Conservation (phyloP, 129 eudicot species). For the Tagetes patula region DNA sequence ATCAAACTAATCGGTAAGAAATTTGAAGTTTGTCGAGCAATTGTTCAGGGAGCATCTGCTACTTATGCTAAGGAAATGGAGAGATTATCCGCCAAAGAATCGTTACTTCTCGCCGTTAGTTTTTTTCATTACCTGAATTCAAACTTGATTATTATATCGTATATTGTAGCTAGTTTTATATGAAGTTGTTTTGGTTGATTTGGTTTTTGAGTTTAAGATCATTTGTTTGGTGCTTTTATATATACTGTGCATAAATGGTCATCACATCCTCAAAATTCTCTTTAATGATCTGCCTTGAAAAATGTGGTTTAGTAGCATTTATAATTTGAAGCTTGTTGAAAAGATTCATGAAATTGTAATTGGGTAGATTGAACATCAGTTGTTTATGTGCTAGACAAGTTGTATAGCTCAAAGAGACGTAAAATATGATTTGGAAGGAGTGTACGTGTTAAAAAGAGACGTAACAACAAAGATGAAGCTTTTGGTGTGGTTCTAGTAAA, state of each 20-base stretch:
- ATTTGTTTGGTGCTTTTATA: slow-evolving; percentile 8
- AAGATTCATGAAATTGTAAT: background rate
- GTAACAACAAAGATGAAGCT: slow-evolving; percentile 6
- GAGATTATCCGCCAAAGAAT: slow-evolving; percentile 80
- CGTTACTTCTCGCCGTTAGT: slow-evolving; percentile 90
- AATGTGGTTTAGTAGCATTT: background rate
- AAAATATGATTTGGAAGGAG: background rate
- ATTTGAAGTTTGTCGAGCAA: slow-evolving; percentile 45
- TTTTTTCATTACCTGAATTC: slow-evolving; percentile 23
- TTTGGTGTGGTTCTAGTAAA: slow-evolving; percentile 13
- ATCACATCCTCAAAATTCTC: background rate
- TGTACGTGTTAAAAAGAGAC: background rate
- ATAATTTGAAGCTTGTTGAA: background rate
- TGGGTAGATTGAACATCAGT: background rate
- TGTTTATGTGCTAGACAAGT: slow-evolving; percentile 1
- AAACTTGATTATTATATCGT: slow-evolving; percentile 10
- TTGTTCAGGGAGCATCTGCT: slow-evolving; percentile 85
- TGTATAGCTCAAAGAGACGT: background rate
- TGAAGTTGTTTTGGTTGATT: slow-evolving; percentile 10
- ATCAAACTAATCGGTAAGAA: slow-evolving; percentile 28
- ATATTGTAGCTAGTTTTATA: slow-evolving; percentile 4
- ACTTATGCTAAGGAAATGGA: slow-evolving; percentile 87
- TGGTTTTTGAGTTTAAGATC: background rate
- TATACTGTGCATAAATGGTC: background rate
- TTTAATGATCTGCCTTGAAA: background rate